These are phyloP conservation scores for Psilocybe cubensis DNA, from an alignment of 768 basidiomycete species.

Conservation along the genomic window DNA sequence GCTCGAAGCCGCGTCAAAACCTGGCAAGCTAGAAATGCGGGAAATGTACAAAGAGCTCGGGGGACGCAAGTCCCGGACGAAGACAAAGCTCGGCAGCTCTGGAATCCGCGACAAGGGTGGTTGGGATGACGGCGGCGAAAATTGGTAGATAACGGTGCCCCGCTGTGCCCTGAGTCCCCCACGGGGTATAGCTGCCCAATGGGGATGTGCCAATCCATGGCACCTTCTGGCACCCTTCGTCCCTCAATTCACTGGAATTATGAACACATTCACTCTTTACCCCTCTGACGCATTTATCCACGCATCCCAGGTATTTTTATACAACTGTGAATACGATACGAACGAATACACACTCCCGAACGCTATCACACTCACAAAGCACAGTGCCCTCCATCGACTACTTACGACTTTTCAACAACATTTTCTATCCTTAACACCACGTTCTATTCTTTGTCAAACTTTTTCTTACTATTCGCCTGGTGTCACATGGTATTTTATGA, in stretches of 20 bases:
- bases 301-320: neutral
- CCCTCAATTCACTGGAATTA: neutral
- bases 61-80: constrained; percentile 78
- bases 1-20: constrained; percentile 53
- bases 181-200: neutral
- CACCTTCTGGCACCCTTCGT: neutral
- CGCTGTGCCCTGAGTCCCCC: neutral
- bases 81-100: constrained; percentile 72
- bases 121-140: constrained; percentile 49
- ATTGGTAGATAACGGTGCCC: constrained; percentile 18
- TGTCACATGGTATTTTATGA: no score
- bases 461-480: no score
- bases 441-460: no score
- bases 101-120: constrained; percentile 81
- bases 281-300: no score
- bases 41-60: constrained; percentile 91
- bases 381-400: no score
- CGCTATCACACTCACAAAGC: no score
- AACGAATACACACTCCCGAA: no score
- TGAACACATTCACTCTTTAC: neutral
- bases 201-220: neutral
- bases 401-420: no score
- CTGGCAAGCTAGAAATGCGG: constrained; percentile 85
- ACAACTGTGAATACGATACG: neutral
- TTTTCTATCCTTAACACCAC: no score